These are phyloP conservation scores for Marchantia paleacea DNA, from an alignment of 225 moss, liverwort and hornwort species.

Conservation along the genomic window DNA sequence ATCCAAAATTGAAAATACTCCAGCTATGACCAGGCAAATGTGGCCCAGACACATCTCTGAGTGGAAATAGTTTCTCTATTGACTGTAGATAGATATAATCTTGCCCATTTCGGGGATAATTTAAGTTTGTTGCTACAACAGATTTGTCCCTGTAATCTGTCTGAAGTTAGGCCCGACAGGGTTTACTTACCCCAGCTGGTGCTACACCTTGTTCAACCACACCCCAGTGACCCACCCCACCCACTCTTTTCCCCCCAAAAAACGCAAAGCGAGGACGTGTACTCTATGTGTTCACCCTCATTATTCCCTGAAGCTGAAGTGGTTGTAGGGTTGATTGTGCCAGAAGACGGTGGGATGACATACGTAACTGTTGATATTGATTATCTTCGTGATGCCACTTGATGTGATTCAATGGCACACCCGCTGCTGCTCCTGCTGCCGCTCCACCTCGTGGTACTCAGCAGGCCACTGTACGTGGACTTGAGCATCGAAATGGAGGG, in stretches of 20 bases:
- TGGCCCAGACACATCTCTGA: slow-evolving; percentile 57
- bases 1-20: slow-evolving; percentile 50
- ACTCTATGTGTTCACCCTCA: not conserved
- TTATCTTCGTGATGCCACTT: slow-evolving; percentile 5
- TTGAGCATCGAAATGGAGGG: not conserved
- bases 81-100: slow-evolving; percentile 15
- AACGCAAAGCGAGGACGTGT: not conserved
- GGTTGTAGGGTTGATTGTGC: slow-evolving; percentile 1
- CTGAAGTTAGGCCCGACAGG: slow-evolving; percentile 4
- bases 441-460: not conserved
- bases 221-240: no score
- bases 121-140: slow-evolving; percentile 5
- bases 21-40: slow-evolving; percentile 43
- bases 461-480: not conserved
- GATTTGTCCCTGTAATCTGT: slow-evolving; percentile 3
- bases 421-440: not conserved
- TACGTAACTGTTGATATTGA: slow-evolving; percentile 1
- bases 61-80: slow-evolving; percentile 48
- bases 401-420: slow-evolving; percentile 7
- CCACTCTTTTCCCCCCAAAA: no score
- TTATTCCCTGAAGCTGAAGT: slow-evolving; percentile 4
- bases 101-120: not conserved
- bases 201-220: not conserved
- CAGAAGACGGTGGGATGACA: not conserved
- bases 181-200: slow-evolving; percentile 6